phyloP scores from a whole-genome alignment of 129 eudicot species.

The Lactuca sativa region DNA sequence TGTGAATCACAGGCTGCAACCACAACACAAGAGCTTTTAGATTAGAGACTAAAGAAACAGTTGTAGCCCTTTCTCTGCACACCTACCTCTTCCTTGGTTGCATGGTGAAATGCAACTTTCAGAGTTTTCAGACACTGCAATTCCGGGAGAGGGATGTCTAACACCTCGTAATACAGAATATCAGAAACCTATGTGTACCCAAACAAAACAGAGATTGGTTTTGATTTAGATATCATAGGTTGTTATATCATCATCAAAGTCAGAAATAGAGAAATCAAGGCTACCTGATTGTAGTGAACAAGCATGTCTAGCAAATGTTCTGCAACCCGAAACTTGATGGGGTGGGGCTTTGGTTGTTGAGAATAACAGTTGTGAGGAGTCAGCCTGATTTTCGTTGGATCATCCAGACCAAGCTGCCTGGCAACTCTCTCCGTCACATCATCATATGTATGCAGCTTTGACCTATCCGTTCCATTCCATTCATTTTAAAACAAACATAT shows the following conservation, averaged over 20 bases:
- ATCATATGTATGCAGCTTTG: conserved; percentile 80
- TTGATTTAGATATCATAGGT: not conserved
- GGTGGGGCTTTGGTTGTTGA: conserved; percentile 93
- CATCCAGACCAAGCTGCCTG: conserved; percentile 62
- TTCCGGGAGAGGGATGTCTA: conserved; percentile 95
- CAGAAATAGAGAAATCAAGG: not conserved
- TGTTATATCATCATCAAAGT: too few species aligned
- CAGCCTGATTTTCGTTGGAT: conserved; percentile 90
- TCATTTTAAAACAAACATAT: not conserved
- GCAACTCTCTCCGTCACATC: conserved; percentile 92
- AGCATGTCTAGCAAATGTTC: conserved; percentile 90
- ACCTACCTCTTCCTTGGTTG: conserved; percentile 84
- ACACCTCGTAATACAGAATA: conserved; percentile 84
- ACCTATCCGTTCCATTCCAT: conserved; percentile 37
- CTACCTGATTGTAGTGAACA: conserved; percentile 90
- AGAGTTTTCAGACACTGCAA: conserved; percentile 85
- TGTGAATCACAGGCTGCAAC: conserved; percentile 71
- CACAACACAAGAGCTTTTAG: not conserved
- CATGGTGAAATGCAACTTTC: conserved; percentile 87
- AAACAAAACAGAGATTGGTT: not conserved
- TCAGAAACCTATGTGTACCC: conserved; percentile 73
- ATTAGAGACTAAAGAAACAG: conserved; percentile 10
- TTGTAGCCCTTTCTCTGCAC: not conserved
- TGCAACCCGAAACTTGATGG: conserved; percentile 72
- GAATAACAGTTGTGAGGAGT: conserved; percentile 97